These are phyloP conservation scores for Microstegium vimineum DNA, from an alignment of 176 grass and related monocot species.

Conservation along the genomic window DNA sequence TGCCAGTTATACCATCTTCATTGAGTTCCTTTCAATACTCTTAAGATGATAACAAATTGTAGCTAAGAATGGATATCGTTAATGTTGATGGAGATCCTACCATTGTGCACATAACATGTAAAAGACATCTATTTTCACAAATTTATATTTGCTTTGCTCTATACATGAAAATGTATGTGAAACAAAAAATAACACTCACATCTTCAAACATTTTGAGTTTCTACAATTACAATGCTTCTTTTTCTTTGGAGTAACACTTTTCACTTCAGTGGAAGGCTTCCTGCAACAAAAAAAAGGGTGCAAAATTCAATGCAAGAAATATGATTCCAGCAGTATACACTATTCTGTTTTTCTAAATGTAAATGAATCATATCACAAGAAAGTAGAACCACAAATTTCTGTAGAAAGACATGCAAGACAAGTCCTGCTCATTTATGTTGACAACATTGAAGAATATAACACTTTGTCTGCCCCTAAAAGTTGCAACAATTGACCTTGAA, in stretches of 20 bases:
- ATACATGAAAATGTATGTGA: constrained; percentile 1
- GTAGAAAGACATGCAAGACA: neutral
- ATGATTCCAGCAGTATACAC: neutral
- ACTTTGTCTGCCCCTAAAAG: neutral
- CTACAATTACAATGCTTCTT: constrained; percentile 76
- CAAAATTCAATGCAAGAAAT: constrained; percentile 18
- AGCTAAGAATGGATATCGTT: neutral
- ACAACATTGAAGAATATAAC: neutral
- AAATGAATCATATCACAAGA: constrained; percentile 16
- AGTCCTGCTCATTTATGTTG: neutral
- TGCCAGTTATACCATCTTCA: neutral
- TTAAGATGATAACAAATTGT: constrained; percentile 9
- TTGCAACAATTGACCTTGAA: neutral
- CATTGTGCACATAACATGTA: constrained; percentile 8
- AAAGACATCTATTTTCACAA: neutral
- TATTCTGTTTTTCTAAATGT: neutral
- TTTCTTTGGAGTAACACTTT: constrained; percentile 51
- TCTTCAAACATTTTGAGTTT: constrained; percentile 70
- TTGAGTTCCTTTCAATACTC: constrained; percentile 5
- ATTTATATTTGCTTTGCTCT: neutral
- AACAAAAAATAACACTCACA: constrained; percentile 39
- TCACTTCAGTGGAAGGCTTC: constrained; percentile 40
- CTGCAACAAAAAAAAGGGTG: constrained; percentile 17
- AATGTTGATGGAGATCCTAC: neutral
- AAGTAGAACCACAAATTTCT: neutral